These are phyloP conservation scores for Dentipellis fragilis DNA, from an alignment of 768 basidiomycete genomes.

Conservation along the genomic window DNA sequence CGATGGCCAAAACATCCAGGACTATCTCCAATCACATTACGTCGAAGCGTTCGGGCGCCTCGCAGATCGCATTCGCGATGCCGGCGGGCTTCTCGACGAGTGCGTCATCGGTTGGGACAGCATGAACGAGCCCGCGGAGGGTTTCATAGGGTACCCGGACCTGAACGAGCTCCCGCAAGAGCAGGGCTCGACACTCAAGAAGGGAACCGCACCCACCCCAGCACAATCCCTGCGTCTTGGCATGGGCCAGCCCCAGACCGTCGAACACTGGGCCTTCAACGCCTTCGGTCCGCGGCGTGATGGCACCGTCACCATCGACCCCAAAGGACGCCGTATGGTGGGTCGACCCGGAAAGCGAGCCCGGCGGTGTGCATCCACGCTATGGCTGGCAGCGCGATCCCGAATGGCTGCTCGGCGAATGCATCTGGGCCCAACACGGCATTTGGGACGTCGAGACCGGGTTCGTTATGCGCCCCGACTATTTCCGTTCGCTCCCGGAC, in stretches of 20 bases:
- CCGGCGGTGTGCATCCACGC: constrained; percentile 43
- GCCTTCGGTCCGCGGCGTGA: constrained; percentile 64
- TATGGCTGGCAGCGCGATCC: constrained; percentile 82
- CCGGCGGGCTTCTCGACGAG: constrained; percentile 68
- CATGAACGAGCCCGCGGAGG: constrained; percentile 91
- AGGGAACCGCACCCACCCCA: constrained; percentile 81
- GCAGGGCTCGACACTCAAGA: constrained; percentile 70
- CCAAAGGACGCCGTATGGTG: constrained; percentile 73
- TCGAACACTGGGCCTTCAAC: constrained; percentile 79
- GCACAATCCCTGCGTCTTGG: constrained; percentile 78
- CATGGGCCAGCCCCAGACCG: constrained; percentile 75
- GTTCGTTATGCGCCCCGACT: constrained; percentile 56
- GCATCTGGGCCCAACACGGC: constrained; percentile 82
- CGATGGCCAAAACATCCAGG: constrained; percentile 87
- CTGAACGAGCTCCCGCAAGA: constrained; percentile 51
- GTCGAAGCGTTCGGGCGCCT: constrained; percentile 67
- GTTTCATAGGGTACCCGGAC: constrained; percentile 63
- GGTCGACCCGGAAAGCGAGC: constrained; percentile 46
- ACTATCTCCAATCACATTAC: constrained; percentile 73
- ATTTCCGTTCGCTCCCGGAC: constrained; percentile 50
- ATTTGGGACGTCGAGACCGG: constrained; percentile 79
- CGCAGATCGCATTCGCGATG: constrained; percentile 67
- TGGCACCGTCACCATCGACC: constrained; percentile 77
- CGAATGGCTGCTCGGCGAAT: constrained; percentile 66
- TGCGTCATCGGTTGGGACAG: constrained; percentile 97